These are phyloP conservation scores for Lipomyces starkeyi DNA, from an alignment of 805 yeast species.

Conservation along the genomic window DNA sequence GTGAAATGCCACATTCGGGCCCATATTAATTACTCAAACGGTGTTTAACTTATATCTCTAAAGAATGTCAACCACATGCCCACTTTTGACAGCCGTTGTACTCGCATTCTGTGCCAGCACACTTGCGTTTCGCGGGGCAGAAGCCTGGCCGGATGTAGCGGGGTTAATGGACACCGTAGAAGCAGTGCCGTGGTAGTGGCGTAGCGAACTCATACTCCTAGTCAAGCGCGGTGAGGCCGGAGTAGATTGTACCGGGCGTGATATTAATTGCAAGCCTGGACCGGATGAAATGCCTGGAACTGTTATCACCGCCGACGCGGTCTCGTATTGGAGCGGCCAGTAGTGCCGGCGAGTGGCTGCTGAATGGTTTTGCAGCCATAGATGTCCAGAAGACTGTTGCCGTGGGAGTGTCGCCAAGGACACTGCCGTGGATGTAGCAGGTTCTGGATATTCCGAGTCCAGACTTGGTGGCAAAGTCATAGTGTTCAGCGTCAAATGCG, in stretches of 20 bases:
- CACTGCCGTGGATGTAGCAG: slow-evolving; percentile 1
- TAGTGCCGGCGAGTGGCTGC: slow-evolving; percentile 10
- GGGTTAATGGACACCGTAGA: neutral
- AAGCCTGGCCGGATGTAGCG: neutral
- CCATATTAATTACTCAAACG: neutral
- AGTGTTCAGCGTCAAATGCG: neutral
- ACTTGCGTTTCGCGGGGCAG: neutral
- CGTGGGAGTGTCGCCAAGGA: slow-evolving; percentile 6
- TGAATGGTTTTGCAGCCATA: neutral
- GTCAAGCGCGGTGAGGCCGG: neutral
- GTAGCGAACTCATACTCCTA: slow-evolving; percentile 1
- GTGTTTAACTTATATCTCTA: neutral
- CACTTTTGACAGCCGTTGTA: slow-evolving; percentile 1
- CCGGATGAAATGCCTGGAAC: slow-evolving; percentile 5
- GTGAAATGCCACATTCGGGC: neutral
- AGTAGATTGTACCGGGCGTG: neutral
- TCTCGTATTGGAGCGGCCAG: slow-evolving; percentile 23
- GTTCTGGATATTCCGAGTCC: slow-evolving; percentile 13
- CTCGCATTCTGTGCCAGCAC: neutral
- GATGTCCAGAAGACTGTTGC: neutral
- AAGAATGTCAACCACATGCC: slow-evolving; percentile 6
- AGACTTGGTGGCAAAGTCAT: slow-evolving; percentile 24
- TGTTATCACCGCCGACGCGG: neutral
- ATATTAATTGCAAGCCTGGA: neutral
- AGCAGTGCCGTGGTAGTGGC: neutral